Conservation (phyloP, 2,329 filamentous ascomycete genomes). For the Arthrobotrys musiformis region DNA sequence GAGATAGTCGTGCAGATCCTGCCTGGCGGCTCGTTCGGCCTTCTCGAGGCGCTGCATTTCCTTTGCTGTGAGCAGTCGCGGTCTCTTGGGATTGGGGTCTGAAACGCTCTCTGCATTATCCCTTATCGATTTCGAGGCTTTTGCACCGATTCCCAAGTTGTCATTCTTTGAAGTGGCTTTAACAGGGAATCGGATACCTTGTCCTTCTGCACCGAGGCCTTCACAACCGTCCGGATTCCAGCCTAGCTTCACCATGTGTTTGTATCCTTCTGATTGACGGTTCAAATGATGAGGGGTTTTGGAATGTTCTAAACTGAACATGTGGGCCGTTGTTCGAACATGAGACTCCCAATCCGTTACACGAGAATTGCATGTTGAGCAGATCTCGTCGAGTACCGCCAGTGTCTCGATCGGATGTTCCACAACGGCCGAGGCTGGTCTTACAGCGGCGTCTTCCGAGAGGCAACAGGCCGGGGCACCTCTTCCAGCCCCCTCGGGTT, state of each 20-base stretch:
- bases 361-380: conserved; percentile 72
- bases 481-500: conserved; percentile 41
- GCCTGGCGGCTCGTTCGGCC: conserved; percentile 52
- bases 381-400: conserved; percentile 61
- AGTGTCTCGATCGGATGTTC: conserved; percentile 56
- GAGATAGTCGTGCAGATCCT: conserved; percentile 56
- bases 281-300: conserved; percentile 78
- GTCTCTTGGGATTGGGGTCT: conserved; percentile 46
- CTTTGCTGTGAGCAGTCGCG: conserved; percentile 53
- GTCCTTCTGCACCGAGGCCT: conserved; percentile 76
- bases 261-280: conserved; percentile 75
- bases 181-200: conserved; percentile 80
- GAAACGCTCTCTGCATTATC: conserved; percentile 53
- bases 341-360: conserved; percentile 65
- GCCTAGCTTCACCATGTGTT: conserved; percentile 73
- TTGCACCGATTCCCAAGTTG: conserved; percentile 76
- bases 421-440: conserved; percentile 38
- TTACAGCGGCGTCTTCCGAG: conserved; percentile 37
- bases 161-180: conserved; percentile 78
- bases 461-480: not conserved
- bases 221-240: conserved; percentile 78
- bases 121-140: conserved; percentile 63
- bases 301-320: conserved; percentile 75
- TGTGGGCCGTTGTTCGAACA: conserved; percentile 75
- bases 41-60: conserved; percentile 50